These are phyloP conservation scores for Lecanicillium sp. DNA, from an alignment of 2,329 filamentous ascomycete species.

Conservation along the genomic window DNA sequence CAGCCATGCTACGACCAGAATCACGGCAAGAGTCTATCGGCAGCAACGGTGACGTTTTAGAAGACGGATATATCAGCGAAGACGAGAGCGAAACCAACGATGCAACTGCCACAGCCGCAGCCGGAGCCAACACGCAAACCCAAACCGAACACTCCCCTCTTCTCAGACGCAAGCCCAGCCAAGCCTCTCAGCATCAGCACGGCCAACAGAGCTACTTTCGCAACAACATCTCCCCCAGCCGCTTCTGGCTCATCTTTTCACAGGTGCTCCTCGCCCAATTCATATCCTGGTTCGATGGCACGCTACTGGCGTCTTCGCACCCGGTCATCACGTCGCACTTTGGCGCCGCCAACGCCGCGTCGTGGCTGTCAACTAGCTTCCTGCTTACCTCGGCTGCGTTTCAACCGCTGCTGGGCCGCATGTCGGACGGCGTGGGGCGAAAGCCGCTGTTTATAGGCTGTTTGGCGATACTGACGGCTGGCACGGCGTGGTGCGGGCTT, in stretches of 20 bases:
- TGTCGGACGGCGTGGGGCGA: slow-evolving; percentile 67
- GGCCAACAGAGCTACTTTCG: slow-evolving; percentile 26
- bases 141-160: slow-evolving; percentile 19
- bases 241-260: slow-evolving; percentile 56
- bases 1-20: slow-evolving; percentile 27
- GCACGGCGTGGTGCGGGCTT: slow-evolving; percentile 61
- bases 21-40: slow-evolving; percentile 7
- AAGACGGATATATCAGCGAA: slow-evolving; percentile 1
- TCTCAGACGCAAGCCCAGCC: slow-evolving; percentile 10
- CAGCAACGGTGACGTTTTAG: slow-evolving; percentile 5
- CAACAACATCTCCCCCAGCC: slow-evolving; percentile 35
- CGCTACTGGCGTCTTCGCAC: slow-evolving; percentile 74
- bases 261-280: slow-evolving; percentile 51
- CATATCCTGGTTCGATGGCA: slow-evolving; percentile 62
- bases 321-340: slow-evolving; percentile 78
- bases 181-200: slow-evolving; percentile 8
- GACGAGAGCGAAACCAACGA: not conserved
- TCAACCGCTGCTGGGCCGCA: slow-evolving; percentile 64
- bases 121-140: not conserved
- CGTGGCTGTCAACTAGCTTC: slow-evolving; percentile 76
- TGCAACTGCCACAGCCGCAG: not conserved
- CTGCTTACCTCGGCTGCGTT: slow-evolving; percentile 69
- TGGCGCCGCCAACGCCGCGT: slow-evolving; percentile 66
- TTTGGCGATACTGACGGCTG: slow-evolving; percentile 52
- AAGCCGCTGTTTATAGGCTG: slow-evolving; percentile 57